Percentiles rank a stretch among this genome's conserved stretches.
Evolutionary conservation across 768 basidiomycete species (phyloP).

Genomic region (Auriscalpium vulgare): DNA sequence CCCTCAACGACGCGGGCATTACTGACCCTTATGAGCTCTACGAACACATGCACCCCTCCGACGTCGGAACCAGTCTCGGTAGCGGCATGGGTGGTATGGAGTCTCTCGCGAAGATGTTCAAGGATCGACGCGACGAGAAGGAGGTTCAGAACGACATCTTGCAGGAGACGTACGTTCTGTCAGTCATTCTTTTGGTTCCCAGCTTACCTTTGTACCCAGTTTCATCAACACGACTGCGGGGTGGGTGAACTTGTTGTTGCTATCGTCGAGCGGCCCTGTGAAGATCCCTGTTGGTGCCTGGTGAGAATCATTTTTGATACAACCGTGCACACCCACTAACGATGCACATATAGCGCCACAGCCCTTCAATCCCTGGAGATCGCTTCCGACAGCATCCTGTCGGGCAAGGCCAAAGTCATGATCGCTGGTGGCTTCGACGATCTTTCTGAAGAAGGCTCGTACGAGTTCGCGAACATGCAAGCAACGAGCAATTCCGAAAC

Average conservation of each 20-base stretch:
- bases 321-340: no score
- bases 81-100: slow-evolving; percentile 97
- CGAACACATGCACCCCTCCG: slow-evolving; percentile 92
- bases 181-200: not conserved
- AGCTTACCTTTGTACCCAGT: slow-evolving; percentile 29
- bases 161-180: slow-evolving; percentile 80
- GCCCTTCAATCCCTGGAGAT: slow-evolving; percentile 97
- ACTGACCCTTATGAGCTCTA: slow-evolving; percentile 98
- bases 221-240: slow-evolving; percentile 99
- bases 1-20: slow-evolving; percentile 93
- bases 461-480: slow-evolving; percentile 99
- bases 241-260: slow-evolving; percentile 90
- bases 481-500: slow-evolving; percentile 96
- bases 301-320: slow-evolving; percentile 32
- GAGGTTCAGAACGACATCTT: slow-evolving; percentile 98
- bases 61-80: slow-evolving; percentile 89
- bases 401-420: slow-evolving; percentile 99
- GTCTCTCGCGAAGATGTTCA: slow-evolving; percentile 94
- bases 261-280: slow-evolving; percentile 96
- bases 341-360: slow-evolving; percentile 57
- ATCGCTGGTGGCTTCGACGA: slow-evolving; percentile 98
- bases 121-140: slow-evolving; percentile 95
- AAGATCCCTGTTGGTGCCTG: slow-evolving; percentile 99
- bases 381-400: slow-evolving; percentile 89
- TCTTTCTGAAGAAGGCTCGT: slow-evolving; percentile 95